Evolutionary conservation across 345 rosid species (phyloP).

Genomic region (Eutrema yunnanense): DNA sequence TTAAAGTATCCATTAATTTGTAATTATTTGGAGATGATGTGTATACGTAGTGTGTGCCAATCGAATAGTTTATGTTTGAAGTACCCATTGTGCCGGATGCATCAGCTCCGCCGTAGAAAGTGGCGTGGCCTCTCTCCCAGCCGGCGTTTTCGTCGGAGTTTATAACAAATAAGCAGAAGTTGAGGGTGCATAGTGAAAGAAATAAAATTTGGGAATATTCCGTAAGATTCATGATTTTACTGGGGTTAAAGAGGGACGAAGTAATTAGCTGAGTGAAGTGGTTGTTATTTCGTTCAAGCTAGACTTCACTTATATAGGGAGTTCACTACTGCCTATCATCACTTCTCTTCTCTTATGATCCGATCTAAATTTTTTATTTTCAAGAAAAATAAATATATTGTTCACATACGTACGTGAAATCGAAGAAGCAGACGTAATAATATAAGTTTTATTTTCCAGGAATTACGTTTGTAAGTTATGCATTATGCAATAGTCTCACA

Average conservation of each 20-base stretch:
- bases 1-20: background rate
- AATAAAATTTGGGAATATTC: background rate
- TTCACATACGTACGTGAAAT: background rate
- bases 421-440: constrained; percentile 9
- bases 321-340: background rate
- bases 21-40: background rate
- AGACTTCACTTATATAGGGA: constrained; percentile 6
- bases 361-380: no score
- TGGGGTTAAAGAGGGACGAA: background rate
- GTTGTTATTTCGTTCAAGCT: background rate
- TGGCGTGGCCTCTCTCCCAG: constrained; percentile 33
- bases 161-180: background rate
- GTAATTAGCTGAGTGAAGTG: background rate
- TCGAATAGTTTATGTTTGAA: background rate
- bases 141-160: constrained; percentile 11
- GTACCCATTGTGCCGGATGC: constrained; percentile 33
- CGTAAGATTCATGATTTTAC: constrained; percentile 20
- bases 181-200: constrained; percentile 17
- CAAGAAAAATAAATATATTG: background rate
- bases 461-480: constrained; percentile 9
- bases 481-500: constrained; percentile 10
- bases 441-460: background rate
- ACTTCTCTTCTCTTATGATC: no score
- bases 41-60: background rate
- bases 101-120: constrained; percentile 31